Evolutionary conservation across 495 filamentous ascomycete genomes (phyloP).

Genomic region (Tuber umbilicatum): DNA sequence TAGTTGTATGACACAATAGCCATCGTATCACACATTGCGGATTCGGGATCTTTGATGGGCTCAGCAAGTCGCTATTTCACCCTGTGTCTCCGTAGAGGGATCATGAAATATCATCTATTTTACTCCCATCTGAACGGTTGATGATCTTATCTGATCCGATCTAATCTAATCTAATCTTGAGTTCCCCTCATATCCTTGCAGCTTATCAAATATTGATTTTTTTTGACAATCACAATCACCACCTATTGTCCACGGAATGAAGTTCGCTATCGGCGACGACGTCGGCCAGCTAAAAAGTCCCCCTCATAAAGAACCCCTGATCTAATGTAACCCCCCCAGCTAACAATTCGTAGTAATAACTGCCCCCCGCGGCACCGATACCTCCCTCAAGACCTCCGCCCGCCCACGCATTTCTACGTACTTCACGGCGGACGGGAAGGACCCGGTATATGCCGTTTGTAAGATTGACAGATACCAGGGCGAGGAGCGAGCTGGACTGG

Average conservation of each 20-base stretch:
- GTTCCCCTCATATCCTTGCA: not conserved
- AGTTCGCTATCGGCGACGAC: constrained; percentile 38
- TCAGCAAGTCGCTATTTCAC: not conserved
- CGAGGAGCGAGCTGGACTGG: constrained; percentile 11
- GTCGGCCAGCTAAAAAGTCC: constrained; percentile 38
- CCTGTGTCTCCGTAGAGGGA: not conserved
- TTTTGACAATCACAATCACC: constrained; percentile 17
- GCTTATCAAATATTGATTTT: not conserved
- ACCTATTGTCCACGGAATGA: constrained; percentile 21
- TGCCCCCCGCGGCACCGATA: constrained; percentile 36
- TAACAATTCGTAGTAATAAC: constrained; percentile 29
- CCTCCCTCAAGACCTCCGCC: constrained; percentile 35
- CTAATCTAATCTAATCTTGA: constrained; percentile 30
- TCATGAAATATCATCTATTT: not conserved
- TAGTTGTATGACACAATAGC: not conserved
- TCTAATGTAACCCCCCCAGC: not conserved
- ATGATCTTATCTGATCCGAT: not conserved
- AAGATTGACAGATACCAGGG: not conserved
- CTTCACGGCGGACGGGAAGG: constrained; percentile 30
- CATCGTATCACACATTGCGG: not conserved
- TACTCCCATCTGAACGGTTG: not conserved
- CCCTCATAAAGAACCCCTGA: not conserved
- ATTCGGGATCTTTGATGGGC: not conserved
- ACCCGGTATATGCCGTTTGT: constrained; percentile 9
- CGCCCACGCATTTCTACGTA: constrained; percentile 35